Evolutionary conservation across 2,329 filamentous ascomycete species (phyloP).

Genomic region (Verruconis gallopava): DNA sequence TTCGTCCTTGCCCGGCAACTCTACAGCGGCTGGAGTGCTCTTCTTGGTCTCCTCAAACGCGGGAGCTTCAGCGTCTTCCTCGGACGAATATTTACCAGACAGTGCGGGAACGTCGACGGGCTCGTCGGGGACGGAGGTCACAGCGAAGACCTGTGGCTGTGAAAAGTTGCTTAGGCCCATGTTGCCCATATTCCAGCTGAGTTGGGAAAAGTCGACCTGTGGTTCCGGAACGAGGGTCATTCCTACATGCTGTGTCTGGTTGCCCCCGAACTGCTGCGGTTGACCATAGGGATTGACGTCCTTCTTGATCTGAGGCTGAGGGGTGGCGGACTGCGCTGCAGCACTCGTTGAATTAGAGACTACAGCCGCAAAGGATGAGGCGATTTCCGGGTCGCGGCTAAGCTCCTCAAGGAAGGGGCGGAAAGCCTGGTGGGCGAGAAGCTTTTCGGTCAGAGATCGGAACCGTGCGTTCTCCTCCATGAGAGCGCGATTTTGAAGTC

Average conservation of each 20-base stretch:
- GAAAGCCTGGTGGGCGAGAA: conserved; percentile 41
- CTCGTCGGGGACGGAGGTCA: conserved; percentile 54
- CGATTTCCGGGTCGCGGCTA: conserved; percentile 22
- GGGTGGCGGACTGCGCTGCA: conserved; percentile 16
- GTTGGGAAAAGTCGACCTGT: conserved; percentile 58
- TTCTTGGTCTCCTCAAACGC: conserved; percentile 33
- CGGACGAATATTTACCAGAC: conserved; percentile 50
- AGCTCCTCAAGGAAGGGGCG: conserved; percentile 33
- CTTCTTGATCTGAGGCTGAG: conserved; percentile 35
- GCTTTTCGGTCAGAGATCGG: conserved; percentile 65
- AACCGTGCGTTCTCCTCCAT: conserved; percentile 79
- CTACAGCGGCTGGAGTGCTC: conserved; percentile 33
- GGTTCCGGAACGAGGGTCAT: conserved; percentile 79
- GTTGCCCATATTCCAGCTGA: conserved; percentile 43
- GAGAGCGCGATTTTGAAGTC: conserved; percentile 67
- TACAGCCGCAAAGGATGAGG: conserved; percentile 15
- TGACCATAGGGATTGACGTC: conserved; percentile 50
- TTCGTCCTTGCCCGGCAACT: conserved; percentile 22
- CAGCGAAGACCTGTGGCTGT: conserved; percentile 60
- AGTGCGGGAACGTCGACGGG: conserved; percentile 48
- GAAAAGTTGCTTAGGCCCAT: conserved; percentile 22
- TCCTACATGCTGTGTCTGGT: conserved; percentile 48
- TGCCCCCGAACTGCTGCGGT: conserved; percentile 24
- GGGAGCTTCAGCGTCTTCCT: conserved; percentile 24
- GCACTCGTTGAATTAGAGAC: conserved; percentile 16